Evolutionary conservation across 257 asterid genomes (phyloP), one percentile per base, ranked within the genome.

Genomic region (Petunia axillaris): DNA sequence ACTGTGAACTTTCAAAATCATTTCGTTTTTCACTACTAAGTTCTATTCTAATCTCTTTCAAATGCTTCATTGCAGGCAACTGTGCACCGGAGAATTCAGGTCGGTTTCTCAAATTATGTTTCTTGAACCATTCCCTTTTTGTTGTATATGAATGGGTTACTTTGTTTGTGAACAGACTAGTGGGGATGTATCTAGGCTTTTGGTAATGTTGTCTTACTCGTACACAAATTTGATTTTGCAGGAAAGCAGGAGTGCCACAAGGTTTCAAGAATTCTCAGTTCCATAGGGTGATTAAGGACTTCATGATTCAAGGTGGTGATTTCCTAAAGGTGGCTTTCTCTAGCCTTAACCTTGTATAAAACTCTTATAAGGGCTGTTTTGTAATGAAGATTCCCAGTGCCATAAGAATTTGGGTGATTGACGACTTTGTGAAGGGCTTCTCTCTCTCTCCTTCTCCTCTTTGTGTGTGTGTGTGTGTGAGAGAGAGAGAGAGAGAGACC

Each of bases 301-400:
- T 95, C 80, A 95, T 95, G 99, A 87, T 95, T 82, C 99, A 95
- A 89, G 95, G 92, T 79, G 99, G 99, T 83, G 99, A 95, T 86
- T 95, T 92, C 85, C 77, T 95, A n/a, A 95, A 95, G 98, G 98
- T 94, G 43, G 77, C 44, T 76, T 75, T 71, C 77, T 71, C 44
- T 71, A 48, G 44, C 62, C 44, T 48, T 11, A 50, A 2, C 77
- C 62, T 71, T 71, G 35, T 71, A 50, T 52, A 48, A 50, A 60
- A 60, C 35, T 71, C 3, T n/a, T 50, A 50, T 4, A 25, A 50
- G 77, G 5, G 41, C 3, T 71, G 25, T 71, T 35, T 5, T 35
- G 11, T 52, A 10, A 48, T 1, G 60, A 11, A 25, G 25, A 37
- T 50, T 48, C 44, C 62, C 77, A 50, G 35, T 50, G 48, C 77